Percentiles rank a stretch among this genome's conserved stretches.
phyloP scores from a whole-genome alignment of 169 alveolate species.

The Eimeria falciformis region DNA sequence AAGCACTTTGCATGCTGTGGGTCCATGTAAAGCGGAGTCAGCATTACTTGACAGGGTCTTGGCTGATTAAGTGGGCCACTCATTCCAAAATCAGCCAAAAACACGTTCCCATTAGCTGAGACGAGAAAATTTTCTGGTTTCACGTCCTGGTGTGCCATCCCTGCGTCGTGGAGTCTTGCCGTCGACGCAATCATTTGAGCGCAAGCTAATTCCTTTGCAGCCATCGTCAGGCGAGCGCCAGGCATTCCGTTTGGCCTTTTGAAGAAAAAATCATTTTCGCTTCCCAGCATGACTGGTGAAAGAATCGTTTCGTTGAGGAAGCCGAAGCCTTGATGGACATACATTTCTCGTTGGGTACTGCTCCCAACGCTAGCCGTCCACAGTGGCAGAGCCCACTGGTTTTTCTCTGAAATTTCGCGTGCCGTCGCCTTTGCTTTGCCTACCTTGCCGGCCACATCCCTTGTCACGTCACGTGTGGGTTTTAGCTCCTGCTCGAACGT shows the following conservation, averaged over 20 bases:
- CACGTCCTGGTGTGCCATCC: not conserved
- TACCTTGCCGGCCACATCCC: not conserved
- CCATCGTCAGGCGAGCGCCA: not conserved
- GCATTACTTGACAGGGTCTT: not conserved
- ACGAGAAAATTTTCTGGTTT: slow-evolving; percentile 32
- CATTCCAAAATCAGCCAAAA: slow-evolving; percentile 51
- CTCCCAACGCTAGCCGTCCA: not conserved
- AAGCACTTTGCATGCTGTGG: slow-evolving; percentile 9
- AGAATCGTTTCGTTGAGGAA: not conserved
- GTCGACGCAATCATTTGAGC: not conserved
- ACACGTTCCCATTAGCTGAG: not conserved
- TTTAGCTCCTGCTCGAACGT: not conserved
- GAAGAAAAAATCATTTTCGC: not conserved
- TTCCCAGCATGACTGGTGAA: not conserved
- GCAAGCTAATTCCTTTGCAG: not conserved
- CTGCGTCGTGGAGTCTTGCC: not conserved
- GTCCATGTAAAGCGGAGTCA: not conserved
- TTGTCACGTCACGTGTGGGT: not conserved
- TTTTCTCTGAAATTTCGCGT: not conserved
- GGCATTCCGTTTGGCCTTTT: not conserved
- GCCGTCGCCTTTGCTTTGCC: not conserved
- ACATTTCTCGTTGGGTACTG: not conserved
- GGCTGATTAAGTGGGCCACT: not conserved
- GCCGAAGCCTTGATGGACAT: not conserved
- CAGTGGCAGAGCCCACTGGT: slow-evolving; percentile 29